Percentiles rank a stretch among this genome's conserved stretches.
phyloP scores from a whole-genome alignment of 495 filamentous ascomycete species.

The Letharia columbiana region DNA sequence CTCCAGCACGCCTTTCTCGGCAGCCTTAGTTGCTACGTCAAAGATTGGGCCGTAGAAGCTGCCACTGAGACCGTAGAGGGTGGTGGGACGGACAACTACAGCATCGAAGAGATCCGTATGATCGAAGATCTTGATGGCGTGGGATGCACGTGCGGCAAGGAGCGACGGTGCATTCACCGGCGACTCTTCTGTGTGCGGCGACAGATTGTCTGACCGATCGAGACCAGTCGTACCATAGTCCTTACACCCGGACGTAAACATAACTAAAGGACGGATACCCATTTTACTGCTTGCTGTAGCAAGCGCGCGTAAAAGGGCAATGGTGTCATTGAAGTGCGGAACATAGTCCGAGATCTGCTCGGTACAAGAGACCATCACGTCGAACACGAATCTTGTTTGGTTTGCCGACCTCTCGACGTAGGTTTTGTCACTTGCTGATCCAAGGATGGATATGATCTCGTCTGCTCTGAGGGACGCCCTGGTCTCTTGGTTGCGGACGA shows the following conservation, averaged over 20 bases:
- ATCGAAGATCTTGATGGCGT: slow-evolving; percentile 25
- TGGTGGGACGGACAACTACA: slow-evolving; percentile 33
- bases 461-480: slow-evolving; percentile 24
- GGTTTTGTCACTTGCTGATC: slow-evolving; percentile 17
- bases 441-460: slow-evolving; percentile 34
- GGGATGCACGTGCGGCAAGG: slow-evolving; percentile 35
- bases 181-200: slow-evolving; percentile 33
- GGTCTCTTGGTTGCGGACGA: slow-evolving; percentile 29
- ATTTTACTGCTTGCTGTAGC: slow-evolving; percentile 15
- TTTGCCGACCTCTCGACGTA: slow-evolving; percentile 21
- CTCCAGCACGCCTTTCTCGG: slow-evolving; percentile 21
- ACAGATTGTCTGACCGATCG: slow-evolving; percentile 27
- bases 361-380: slow-evolving; percentile 35
- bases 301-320: slow-evolving; percentile 24
- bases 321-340: slow-evolving; percentile 28
- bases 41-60: slow-evolving; percentile 35
- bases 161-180: slow-evolving; percentile 29
- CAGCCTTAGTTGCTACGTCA: slow-evolving; percentile 23
- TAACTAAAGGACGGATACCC: slow-evolving; percentile 31
- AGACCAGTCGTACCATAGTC: slow-evolving; percentile 35
- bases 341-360: slow-evolving; percentile 32
- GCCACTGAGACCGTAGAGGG: slow-evolving; percentile 32
- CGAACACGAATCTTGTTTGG: slow-evolving; percentile 16
- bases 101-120: slow-evolving; percentile 33
- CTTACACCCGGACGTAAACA: slow-evolving; percentile 37